Evolutionary conservation across 331 rosid genomes (phyloP).

Genomic region (Pyracantha coccinea): DNA sequence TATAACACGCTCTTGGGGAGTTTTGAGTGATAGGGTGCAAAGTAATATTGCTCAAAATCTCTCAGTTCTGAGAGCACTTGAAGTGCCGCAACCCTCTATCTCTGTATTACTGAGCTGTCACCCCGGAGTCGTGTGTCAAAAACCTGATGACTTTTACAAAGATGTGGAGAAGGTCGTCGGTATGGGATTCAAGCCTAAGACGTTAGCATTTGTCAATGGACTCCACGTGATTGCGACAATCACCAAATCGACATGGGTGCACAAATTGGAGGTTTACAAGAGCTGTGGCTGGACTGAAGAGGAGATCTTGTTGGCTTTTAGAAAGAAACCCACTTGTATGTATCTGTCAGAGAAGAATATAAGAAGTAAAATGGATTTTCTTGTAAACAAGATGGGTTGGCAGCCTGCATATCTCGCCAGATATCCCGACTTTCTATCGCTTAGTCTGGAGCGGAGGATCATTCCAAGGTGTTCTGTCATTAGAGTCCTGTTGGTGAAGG

Average conservation of each 20-base stretch:
- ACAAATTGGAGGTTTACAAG: neutral
- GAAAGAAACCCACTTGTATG: slow-evolving; percentile 15
- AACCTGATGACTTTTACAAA: neutral
- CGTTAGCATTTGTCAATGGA: slow-evolving; percentile 1
- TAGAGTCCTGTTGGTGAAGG: neutral
- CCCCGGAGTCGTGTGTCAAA: neutral
- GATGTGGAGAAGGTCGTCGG: neutral
- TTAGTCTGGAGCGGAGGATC: slow-evolving; percentile 16
- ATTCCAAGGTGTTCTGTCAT: slow-evolving; percentile 16
- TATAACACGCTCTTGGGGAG: neutral
- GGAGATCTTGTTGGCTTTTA: slow-evolving; percentile 12
- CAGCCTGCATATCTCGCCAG: slow-evolving; percentile 6
- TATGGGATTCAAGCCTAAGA: neutral
- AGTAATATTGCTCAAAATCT: neutral
- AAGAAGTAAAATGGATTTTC: too few species aligned
- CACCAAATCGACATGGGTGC: slow-evolving; percentile 9
- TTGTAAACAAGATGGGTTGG: slow-evolving; percentile 14
- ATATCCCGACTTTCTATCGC: neutral
- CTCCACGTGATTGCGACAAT: neutral
- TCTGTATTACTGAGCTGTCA: neutral
- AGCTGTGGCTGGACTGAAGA: slow-evolving; percentile 17
- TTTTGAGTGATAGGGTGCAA: neutral
- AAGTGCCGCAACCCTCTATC: neutral
- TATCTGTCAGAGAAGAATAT: slow-evolving; percentile 7
- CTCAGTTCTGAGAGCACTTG: neutral